A percentile compares a stretch with the other conserved stretches of the same genome.
Conservation (phyloP, 2,329 filamentous ascomycete species). For the Domatiomyces catenatus region DNA sequence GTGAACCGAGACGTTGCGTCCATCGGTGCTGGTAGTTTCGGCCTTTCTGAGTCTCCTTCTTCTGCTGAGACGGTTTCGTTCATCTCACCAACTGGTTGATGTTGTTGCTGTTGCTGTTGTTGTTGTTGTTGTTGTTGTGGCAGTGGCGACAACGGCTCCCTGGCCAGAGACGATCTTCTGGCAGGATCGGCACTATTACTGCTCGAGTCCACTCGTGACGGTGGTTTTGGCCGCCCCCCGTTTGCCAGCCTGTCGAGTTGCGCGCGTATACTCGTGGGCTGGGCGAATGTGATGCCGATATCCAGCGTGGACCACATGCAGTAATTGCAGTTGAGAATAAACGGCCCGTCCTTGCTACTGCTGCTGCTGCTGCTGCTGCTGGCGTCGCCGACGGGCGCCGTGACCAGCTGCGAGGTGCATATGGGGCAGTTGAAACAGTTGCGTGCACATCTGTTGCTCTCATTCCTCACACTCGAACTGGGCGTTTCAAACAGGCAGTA, state of each 20-base stretch:
- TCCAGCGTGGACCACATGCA: slow-evolving; percentile 88
- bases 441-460: slow-evolving; percentile 85
- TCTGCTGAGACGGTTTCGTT: slow-evolving; percentile 1
- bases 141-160: slow-evolving; percentile 5
- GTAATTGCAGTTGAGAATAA: slow-evolving; percentile 71
- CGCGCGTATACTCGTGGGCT: slow-evolving; percentile 67
- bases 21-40: slow-evolving; percentile 22
- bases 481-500: slow-evolving; percentile 93
- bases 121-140: too few relatives aligned
- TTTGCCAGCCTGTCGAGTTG: slow-evolving; percentile 59
- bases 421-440: slow-evolving; percentile 93
- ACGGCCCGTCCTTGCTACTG: slow-evolving; percentile 40
- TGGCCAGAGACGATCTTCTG: slow-evolving; percentile 11
- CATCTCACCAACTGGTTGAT: too few relatives aligned
- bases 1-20: slow-evolving; percentile 57
- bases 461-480: slow-evolving; percentile 77
- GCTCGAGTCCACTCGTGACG: slow-evolving; percentile 7
- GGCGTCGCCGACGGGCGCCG: slow-evolving; percentile 40
- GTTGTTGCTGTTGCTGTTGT: too few relatives aligned
- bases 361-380: too few relatives aligned
- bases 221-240: slow-evolving; percentile 15
- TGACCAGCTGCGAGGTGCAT: slow-evolving; percentile 63
- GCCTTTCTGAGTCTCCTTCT: slow-evolving; percentile 23
- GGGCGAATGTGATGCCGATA: slow-evolving; percentile 78
- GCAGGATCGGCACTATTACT: slow-evolving; percentile 1